A percentile compares a stretch with the other conserved stretches of the same genome.
Evolutionary conservation across 163 green algal genomes (phyloP).

Genomic region (Chloroidium sp.): DNA sequence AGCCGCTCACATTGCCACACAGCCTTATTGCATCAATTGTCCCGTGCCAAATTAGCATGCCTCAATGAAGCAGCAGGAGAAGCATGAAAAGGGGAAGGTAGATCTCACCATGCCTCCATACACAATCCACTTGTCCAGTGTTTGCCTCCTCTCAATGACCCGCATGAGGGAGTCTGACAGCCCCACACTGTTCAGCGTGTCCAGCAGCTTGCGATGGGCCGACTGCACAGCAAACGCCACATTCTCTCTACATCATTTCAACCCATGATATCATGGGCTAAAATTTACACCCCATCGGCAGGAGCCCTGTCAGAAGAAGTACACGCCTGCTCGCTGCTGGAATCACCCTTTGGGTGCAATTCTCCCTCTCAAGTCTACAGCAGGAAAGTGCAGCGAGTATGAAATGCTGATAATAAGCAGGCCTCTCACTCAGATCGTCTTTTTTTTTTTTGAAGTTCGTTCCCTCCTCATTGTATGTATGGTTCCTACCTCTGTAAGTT

Average conservation of each 20-base stretch:
- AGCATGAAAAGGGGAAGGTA: background rate
- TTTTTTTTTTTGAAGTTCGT: no score
- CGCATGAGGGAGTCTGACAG: slow-evolving; percentile 67
- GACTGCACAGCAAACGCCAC: slow-evolving; percentile 17
- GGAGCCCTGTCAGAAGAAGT: background rate
- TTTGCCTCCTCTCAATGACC: slow-evolving; percentile 70
- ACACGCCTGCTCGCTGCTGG: background rate
- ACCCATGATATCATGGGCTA: background rate
- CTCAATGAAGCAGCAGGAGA: no score
- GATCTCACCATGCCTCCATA: slow-evolving; percentile 73
- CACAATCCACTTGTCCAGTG: slow-evolving; percentile 63
- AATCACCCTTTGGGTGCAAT: background rate
- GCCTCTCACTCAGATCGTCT: no score
- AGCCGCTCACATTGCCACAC: no score
- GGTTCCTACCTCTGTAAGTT: no score
- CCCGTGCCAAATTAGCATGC: no score
- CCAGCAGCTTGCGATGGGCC: slow-evolving; percentile 70
- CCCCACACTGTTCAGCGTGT: slow-evolving; percentile 77
- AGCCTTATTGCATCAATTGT: no score
- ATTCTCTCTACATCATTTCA: background rate
- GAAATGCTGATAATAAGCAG: no score
- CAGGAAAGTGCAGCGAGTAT: background rate
- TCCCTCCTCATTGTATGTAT: no score
- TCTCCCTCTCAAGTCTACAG: background rate
- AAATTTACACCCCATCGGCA: background rate